These are phyloP conservation scores for Santalum album DNA, from an alignment of 164 flowering plant genomes.

Conservation along the genomic window DNA sequence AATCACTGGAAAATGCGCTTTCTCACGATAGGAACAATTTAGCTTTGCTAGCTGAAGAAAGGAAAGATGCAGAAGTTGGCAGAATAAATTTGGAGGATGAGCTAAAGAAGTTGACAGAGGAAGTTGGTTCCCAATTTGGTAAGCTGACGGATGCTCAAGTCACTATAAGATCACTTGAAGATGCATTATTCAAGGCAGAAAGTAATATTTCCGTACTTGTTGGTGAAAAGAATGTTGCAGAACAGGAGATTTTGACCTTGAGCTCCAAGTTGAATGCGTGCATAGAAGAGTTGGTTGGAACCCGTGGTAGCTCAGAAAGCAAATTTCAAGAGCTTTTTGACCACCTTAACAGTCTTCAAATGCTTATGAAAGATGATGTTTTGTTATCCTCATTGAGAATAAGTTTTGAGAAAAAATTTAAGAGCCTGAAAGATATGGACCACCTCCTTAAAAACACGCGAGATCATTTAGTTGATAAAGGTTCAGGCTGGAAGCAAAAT, in stretches of 20 bases:
- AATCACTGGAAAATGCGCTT: constrained; percentile 45
- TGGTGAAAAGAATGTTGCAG: constrained; percentile 31
- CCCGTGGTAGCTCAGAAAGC: constrained; percentile 46
- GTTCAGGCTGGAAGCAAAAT: constrained; percentile 17
- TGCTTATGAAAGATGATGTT: constrained; percentile 40
- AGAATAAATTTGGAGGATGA: constrained; percentile 44
- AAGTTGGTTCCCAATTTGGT: constrained; percentile 27
- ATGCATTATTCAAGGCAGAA: constrained; percentile 37
- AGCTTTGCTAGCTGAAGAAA: constrained; percentile 35
- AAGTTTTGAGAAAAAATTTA: constrained; percentile 37
- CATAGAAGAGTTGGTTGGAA: constrained; percentile 59
- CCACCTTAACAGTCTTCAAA: constrained; percentile 41
- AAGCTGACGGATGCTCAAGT: constrained; percentile 32
- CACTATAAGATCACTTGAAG: constrained; percentile 48
- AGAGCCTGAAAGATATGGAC: constrained; percentile 48
- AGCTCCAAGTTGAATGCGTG: constrained; percentile 38
- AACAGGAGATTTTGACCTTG: constrained; percentile 28
- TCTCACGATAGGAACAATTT: constrained; percentile 27
- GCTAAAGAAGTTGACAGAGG: constrained; percentile 44
- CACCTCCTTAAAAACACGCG: constrained; percentile 34
- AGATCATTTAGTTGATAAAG: constrained; percentile 20
- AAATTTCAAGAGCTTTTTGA: constrained; percentile 47
- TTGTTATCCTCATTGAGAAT: constrained; percentile 28
- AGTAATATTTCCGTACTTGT: constrained; percentile 32
- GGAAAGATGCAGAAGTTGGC: constrained; percentile 19